Conservation (phyloP, 148 eudicot genomes). For the Nepenthes mirabilis region DNA sequence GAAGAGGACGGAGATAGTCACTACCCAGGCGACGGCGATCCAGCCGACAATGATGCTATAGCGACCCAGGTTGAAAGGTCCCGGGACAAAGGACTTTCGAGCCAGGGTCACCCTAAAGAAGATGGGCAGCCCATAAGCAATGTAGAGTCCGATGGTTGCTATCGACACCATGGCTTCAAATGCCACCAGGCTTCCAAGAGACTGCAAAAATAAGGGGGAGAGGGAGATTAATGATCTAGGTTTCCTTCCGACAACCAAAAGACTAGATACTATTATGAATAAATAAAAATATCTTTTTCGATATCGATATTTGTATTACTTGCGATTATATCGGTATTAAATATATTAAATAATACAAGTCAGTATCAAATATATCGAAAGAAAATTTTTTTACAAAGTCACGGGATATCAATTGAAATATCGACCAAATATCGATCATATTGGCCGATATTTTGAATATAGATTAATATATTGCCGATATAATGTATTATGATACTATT, state of each 20-base stretch:
- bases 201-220: slow-evolving; percentile 29
- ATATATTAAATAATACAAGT: too few species aligned
- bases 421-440: too few species aligned
- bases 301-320: too few species aligned
- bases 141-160: slow-evolving; percentile 88
- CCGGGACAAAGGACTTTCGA: slow-evolving; percentile 67
- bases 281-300: too few species aligned
- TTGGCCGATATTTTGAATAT: too few species aligned
- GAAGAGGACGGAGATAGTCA: slow-evolving; percentile 59
- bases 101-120: slow-evolving; percentile 84
- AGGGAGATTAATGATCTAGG: not conserved
- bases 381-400: too few species aligned
- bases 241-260: not conserved
- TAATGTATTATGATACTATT: too few species aligned
- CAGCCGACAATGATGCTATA: slow-evolving; percentile 69
- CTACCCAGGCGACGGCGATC: slow-evolving; percentile 82
- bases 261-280: not conserved
- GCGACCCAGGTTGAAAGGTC: slow-evolving; percentile 80
- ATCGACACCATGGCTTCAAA: slow-evolving; percentile 94
- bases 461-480: too few species aligned
- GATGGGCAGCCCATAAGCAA: slow-evolving; percentile 80
- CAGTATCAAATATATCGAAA: too few species aligned
- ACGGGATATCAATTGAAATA: too few species aligned
- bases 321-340: too few species aligned
- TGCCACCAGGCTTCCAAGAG: slow-evolving; percentile 89